Percentiles rank a stretch among this genome's conserved stretches.
Evolutionary conservation across 441 rosid species (phyloP).

Genomic region (Brassica balearica): DNA sequence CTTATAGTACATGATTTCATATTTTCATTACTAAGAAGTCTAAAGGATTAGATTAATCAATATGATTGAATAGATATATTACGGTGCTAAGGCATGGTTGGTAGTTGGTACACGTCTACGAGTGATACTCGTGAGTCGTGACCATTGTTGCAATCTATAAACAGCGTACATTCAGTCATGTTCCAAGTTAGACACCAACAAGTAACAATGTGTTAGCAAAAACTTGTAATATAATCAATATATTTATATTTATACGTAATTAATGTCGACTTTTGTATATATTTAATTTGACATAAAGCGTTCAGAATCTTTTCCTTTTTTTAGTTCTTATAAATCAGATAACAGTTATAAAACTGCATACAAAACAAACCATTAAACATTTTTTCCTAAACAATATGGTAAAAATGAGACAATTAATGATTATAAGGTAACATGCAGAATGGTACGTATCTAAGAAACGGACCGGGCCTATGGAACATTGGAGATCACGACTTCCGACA

Average conservation of each 20-base stretch:
- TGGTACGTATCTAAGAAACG: constrained; percentile 92
- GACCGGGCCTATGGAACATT: constrained; percentile 93
- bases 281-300: neutral
- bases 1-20: neutral
- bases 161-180: neutral
- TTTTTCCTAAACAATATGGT: no score
- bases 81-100: constrained; percentile 9
- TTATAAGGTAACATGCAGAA: constrained; percentile 59
- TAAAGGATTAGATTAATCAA: neutral
- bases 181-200: constrained; percentile 11
- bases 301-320: neutral
- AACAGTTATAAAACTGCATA: neutral
- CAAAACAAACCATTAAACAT: no score
- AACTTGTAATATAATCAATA: neutral
- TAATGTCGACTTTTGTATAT: neutral
- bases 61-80: neutral
- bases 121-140: neutral
- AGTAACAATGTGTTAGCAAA: neutral
- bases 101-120: neutral
- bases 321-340: neutral
- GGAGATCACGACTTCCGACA: constrained; percentile 88
- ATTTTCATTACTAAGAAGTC: neutral
- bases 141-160: constrained; percentile 8
- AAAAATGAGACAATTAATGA: constrained; percentile 6
- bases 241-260: neutral